Conservation (phyloP, 192 early-diverging fungal species). For the Obelidium mucronatum region DNA sequence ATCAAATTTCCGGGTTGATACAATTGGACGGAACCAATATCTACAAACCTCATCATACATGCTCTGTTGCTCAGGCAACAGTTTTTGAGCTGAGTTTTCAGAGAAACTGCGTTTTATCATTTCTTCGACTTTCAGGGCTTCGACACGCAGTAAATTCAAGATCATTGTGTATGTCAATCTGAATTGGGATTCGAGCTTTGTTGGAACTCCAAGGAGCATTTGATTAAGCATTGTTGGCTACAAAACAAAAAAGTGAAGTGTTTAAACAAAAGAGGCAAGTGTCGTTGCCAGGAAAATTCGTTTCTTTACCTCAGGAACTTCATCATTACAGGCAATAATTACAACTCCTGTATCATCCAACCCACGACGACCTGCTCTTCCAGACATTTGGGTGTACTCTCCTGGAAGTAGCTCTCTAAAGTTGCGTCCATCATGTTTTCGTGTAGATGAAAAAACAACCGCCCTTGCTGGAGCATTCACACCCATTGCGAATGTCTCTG, state of each 20-base stretch:
- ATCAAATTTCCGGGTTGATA: not conserved
- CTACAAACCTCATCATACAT: conserved; percentile 64
- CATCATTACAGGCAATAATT: conserved; percentile 77
- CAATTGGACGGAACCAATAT: not conserved
- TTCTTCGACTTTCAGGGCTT: conserved; percentile 95
- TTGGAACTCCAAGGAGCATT: conserved; percentile 88
- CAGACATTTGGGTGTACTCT: conserved; percentile 99
- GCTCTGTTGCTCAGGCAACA: conserved; percentile 83
- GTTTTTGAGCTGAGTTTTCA: conserved; percentile 86
- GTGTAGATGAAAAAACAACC: conserved; percentile 90
- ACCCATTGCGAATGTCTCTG: conserved; percentile 99
- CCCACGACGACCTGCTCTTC: conserved; percentile 94
- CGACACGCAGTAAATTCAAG: conserved; percentile 92
- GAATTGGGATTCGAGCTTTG: conserved; percentile 95
- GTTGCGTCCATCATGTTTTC: conserved; percentile 91
- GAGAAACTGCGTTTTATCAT: conserved; percentile 99
- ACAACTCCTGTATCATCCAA: conserved; percentile 92
- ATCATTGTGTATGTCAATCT: conserved; percentile 99
- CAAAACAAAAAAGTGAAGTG: not conserved
- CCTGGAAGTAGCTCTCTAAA: conserved; percentile 91
- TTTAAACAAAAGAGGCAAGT: conserved; percentile 4
- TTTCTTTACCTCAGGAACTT: conserved; percentile 63
- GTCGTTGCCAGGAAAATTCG: too few relatives aligned
- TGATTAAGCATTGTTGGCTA: conserved; percentile 59
- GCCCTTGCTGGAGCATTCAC: conserved; percentile 96